Percentiles rank a stretch among this genome's conserved stretches.
These are phyloP conservation scores for Aspergillus sp. DNA, from an alignment of 2,329 filamentous ascomycete species.

Conservation along the genomic window DNA sequence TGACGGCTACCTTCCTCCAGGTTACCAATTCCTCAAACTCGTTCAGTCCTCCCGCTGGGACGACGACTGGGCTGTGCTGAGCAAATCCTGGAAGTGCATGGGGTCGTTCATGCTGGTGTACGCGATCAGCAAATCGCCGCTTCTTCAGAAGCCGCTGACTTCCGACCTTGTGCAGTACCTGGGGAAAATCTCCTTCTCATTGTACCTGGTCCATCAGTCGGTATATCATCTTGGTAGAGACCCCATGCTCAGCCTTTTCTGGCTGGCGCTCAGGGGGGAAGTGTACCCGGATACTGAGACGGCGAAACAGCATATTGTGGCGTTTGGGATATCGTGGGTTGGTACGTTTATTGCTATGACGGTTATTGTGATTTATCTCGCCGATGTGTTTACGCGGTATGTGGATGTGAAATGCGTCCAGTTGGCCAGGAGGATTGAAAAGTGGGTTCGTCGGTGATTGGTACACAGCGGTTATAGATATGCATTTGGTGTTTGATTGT, in stretches of 20 bases:
- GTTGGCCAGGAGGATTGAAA: constrained; percentile 17
- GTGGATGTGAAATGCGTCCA: constrained; percentile 19
- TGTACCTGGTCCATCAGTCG: constrained; percentile 27
- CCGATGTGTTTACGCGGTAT: constrained; percentile 19
- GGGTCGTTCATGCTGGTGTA: constrained; percentile 18
- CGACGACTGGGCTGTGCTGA: constrained; percentile 15
- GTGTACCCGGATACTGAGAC: constrained; percentile 13
- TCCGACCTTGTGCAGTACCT: constrained; percentile 23
- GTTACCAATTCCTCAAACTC: constrained; percentile 15
- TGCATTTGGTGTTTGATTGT: too few species aligned
- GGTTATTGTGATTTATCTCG: constrained; percentile 7
- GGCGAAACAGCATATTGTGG: constrained; percentile 11
- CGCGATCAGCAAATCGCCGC: constrained; percentile 16
- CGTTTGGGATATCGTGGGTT: constrained; percentile 14
- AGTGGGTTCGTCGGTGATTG: constrained; percentile 5
- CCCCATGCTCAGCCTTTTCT: constrained; percentile 15
- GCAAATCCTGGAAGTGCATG: constrained; percentile 19
- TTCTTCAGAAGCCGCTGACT: constrained; percentile 17
- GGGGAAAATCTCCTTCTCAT: constrained; percentile 29
- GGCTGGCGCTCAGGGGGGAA: constrained; percentile 8
- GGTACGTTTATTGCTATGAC: constrained; percentile 14
- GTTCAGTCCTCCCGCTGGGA: constrained; percentile 18
- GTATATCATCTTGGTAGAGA: constrained; percentile 17
- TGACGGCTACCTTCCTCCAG: constrained; percentile 17
- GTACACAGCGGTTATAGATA: too few species aligned